Conservation (phyloP, 2,329 filamentous ascomycete species). For the Phialemonium atrogriseum region DNA sequence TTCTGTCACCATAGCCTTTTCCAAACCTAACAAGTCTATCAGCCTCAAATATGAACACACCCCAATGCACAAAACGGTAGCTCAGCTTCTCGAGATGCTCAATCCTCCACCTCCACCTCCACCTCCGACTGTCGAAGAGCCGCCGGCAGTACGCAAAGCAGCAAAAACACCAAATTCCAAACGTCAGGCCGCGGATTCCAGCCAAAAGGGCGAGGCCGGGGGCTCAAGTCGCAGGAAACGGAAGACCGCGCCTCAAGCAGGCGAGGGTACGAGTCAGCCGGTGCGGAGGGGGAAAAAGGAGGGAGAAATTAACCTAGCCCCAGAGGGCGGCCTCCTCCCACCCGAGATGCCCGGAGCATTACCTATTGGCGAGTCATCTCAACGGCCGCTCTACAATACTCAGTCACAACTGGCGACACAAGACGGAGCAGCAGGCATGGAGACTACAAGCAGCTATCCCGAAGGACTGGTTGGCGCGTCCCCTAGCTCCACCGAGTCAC, state of each 20-base stretch:
- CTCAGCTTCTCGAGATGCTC: conserved; percentile 37
- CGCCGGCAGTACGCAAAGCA: conserved; percentile 18
- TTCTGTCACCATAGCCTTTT: conserved; percentile 39
- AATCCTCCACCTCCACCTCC: conserved; percentile 32
- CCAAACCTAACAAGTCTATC: conserved; percentile 35
- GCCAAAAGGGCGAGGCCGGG: not conserved
- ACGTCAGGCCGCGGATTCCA: conserved; percentile 4
- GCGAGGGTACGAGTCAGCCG: conserved; percentile 5
- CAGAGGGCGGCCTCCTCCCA: conserved; percentile 7
- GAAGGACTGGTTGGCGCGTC: conserved; percentile 10
- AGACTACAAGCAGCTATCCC: conserved; percentile 8
- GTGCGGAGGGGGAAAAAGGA: conserved; percentile 16
- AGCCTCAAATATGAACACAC: conserved; percentile 48
- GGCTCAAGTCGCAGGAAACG: conserved; percentile 12
- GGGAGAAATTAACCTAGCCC: conserved; percentile 7
- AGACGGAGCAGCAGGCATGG: not conserved
- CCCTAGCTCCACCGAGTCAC: conserved; percentile 8
- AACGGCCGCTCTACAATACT: conserved; percentile 10
- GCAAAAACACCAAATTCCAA: conserved; percentile 18
- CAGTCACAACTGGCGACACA: conserved; percentile 3
- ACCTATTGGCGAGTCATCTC: conserved; percentile 10
- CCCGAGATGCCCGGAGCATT: conserved; percentile 15
- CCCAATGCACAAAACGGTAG: conserved; percentile 47
- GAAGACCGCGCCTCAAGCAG: conserved; percentile 3
- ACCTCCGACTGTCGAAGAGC: conserved; percentile 14